Evolutionary conservation across 192 early-diverging fungal species (phyloP).

Genomic region (Rhizophagus prolifer): DNA sequence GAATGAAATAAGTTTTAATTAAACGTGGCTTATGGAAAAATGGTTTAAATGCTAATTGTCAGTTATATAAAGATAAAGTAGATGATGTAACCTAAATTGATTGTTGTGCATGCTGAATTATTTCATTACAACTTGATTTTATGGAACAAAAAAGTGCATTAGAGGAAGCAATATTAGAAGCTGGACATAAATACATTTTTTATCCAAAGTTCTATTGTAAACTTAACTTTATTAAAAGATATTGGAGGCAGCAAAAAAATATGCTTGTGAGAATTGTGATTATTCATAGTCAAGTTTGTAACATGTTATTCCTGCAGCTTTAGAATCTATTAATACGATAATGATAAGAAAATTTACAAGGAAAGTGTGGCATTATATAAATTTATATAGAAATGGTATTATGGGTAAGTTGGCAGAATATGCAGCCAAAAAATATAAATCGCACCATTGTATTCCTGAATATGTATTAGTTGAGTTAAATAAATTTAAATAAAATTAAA

Average conservation of each 20-base stretch:
- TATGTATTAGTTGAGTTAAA: too few relatives aligned
- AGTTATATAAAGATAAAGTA: neutral
- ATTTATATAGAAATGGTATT: too few relatives aligned
- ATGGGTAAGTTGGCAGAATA: too few relatives aligned
- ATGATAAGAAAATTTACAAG: too few relatives aligned
- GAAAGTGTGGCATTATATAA: too few relatives aligned
- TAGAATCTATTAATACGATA: too few relatives aligned
- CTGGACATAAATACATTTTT: conserved; percentile 18
- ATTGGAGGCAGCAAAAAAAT: conserved; percentile 32
- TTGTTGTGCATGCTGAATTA: conserved; percentile 16
- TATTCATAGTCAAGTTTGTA: conserved; percentile 28
- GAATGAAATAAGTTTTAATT: neutral
- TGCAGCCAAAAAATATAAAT: too few relatives aligned
- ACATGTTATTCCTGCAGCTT: too few relatives aligned
- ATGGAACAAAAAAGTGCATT: neutral
- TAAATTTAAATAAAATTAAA: too few relatives aligned
- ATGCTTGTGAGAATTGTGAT: conserved; percentile 27
- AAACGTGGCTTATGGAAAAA: neutral
- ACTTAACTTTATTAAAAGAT: too few relatives aligned
- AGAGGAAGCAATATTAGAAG: conserved; percentile 13
- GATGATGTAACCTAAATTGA: neutral
- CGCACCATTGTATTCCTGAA: too few relatives aligned
- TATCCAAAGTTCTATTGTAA: conserved; percentile 37
- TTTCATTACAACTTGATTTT: too few relatives aligned
- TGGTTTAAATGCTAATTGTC: neutral